These are phyloP conservation scores for Trypanosomatidae sp. DNA, from an alignment of 208 protist species.

Conservation along the genomic window DNA sequence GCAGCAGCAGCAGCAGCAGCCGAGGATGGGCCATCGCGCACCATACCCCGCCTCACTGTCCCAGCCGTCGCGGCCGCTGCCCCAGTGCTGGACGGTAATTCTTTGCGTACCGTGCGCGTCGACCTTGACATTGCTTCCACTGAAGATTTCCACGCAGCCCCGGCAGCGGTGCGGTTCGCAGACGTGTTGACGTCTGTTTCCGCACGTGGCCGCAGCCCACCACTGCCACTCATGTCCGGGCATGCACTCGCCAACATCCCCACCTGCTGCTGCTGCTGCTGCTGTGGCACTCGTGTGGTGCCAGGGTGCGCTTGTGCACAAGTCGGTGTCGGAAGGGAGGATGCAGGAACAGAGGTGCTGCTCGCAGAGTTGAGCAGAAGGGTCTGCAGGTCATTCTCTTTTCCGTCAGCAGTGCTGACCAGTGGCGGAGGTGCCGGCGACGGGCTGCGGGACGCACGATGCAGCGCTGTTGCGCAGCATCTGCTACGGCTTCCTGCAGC, in stretches of 20 bases:
- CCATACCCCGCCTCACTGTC: background rate
- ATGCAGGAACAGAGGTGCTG: background rate
- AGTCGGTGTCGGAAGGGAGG: background rate
- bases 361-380: background rate
- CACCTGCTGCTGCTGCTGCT: background rate
- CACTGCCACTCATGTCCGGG: background rate
- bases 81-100: too few relatives aligned
- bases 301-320: background rate
- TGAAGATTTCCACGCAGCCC: background rate
- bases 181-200: background rate
- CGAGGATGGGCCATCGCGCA: background rate
- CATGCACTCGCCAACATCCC: background rate
- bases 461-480: background rate
- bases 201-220: background rate
- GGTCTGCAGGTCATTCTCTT: background rate
- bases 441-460: background rate
- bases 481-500: background rate
- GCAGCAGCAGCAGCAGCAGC: background rate
- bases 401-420: background rate
- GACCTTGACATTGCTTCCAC: background rate
- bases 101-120: background rate
- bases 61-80: background rate
- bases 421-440: conserved; percentile 4
- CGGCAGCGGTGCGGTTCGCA: background rate
- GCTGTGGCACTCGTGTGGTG: too few relatives aligned